phyloP scores from a whole-genome alignment of 2,329 filamentous ascomycete genomes.

The Penicillium hesseltinei region DNA sequence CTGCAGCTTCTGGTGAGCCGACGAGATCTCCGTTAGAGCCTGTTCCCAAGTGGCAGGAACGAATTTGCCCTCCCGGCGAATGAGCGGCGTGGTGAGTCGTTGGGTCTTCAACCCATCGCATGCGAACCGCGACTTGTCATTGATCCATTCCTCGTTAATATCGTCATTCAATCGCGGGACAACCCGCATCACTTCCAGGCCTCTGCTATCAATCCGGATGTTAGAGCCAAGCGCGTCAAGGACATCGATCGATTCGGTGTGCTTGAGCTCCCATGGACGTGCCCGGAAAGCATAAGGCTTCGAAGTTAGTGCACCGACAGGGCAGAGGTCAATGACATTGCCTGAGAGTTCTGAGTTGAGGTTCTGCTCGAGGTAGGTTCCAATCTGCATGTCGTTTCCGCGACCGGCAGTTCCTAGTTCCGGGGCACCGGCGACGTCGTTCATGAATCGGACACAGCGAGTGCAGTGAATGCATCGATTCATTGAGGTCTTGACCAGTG shows the following conservation, averaged over 20 bases:
- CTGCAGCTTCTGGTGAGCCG: constrained; percentile 73
- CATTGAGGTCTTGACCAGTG: constrained; percentile 98
- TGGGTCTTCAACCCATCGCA: constrained; percentile 97
- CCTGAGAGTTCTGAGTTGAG: constrained; percentile 92
- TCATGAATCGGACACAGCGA: constrained; percentile 94
- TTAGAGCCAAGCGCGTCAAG: constrained; percentile 90
- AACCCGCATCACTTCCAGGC: constrained; percentile 93
- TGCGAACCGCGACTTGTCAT: constrained; percentile 95
- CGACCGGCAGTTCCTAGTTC: constrained; percentile 92
- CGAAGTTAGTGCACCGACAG: constrained; percentile 91
- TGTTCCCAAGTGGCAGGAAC: constrained; percentile 94
- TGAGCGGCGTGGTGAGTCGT: constrained; percentile 85
- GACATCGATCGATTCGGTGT: constrained; percentile 93
- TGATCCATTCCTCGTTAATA: constrained; percentile 99
- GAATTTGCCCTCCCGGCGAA: constrained; percentile 86
- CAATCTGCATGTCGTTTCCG: constrained; percentile 97
- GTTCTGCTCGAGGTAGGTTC: constrained; percentile 93
- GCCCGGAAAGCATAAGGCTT: constrained; percentile 98
- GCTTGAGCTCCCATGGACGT: constrained; percentile 94
- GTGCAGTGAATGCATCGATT: constrained; percentile 99
- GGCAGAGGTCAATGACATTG: constrained; percentile 97
- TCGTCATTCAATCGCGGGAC: constrained; percentile 93
- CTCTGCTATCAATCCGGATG: constrained; percentile 88
- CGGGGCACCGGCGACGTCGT: constrained; percentile 92
- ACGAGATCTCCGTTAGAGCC: constrained; percentile 80